Evolutionary conservation across 352 stramenopile genomes (phyloP).

Genomic region (Phytophthora quininea): DNA sequence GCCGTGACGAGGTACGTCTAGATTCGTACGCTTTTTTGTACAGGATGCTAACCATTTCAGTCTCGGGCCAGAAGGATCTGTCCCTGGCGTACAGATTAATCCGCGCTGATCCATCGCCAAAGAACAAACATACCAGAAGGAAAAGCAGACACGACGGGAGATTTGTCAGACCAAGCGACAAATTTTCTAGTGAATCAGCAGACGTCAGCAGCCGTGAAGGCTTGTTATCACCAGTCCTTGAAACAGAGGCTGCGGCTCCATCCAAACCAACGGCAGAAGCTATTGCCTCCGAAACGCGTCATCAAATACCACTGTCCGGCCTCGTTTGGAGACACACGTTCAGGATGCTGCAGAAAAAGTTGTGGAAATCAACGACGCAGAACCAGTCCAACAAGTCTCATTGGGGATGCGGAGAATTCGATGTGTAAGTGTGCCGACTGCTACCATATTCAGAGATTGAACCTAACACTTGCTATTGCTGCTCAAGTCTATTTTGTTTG

Average conservation of each 20-base stretch:
- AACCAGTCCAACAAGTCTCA: constrained; percentile 11
- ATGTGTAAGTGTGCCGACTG: constrained; percentile 18
- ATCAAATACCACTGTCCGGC: constrained; percentile 23
- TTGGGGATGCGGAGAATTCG: constrained; percentile 27
- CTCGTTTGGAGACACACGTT: constrained; percentile 6
- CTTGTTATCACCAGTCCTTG: constrained; percentile 15
- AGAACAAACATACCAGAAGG: constrained; percentile 14
- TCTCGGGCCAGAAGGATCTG: constrained; percentile 45
- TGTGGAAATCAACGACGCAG: constrained; percentile 14
- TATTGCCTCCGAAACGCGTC: constrained; percentile 24
- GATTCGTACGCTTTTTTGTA: background rate
- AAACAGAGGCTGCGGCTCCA: constrained; percentile 11
- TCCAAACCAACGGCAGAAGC: constrained; percentile 9
- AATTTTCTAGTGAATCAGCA: constrained; percentile 31
- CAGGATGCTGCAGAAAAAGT: constrained; percentile 6
- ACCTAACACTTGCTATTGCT: background rate
- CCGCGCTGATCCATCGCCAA: constrained; percentile 16
- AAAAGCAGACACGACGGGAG: constrained; percentile 41
- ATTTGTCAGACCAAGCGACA: constrained; percentile 36
- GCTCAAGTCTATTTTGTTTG: constrained; percentile 36
- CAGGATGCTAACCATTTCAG: background rate
- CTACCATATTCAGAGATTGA: no score
- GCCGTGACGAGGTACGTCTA: constrained; percentile 43
- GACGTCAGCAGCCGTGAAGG: constrained; percentile 26
- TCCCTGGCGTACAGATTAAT: constrained; percentile 49